A percentile compares a stretch with the other conserved stretches of the same genome.
Conservation (phyloP, 2,329 filamentous ascomycete species). For the Ophiocordyceps polyrhachis-furcata region DNA sequence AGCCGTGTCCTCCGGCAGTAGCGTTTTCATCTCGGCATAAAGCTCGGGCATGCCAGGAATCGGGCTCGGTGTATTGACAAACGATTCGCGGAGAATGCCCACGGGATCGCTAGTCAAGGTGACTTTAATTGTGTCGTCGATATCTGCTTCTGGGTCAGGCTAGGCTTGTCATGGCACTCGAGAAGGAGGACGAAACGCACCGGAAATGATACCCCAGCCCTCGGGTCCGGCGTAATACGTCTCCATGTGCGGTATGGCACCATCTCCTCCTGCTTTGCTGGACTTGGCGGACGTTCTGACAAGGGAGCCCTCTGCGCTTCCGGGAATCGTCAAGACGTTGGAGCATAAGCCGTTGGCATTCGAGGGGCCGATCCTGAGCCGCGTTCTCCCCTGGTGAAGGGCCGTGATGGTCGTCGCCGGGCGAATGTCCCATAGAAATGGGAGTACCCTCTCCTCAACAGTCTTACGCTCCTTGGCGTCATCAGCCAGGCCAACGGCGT, state of each 20-base stretch:
- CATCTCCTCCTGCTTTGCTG: constrained; percentile 22
- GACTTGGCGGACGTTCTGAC: constrained; percentile 30
- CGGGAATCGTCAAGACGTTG: constrained; percentile 36
- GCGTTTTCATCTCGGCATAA: constrained; percentile 45
- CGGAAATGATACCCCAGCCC: constrained; percentile 71
- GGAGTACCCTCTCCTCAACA: constrained; percentile 50
- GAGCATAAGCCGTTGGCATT: constrained; percentile 54
- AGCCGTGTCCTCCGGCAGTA: constrained; percentile 39
- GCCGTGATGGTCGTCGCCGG: constrained; percentile 52
- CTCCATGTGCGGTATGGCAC: constrained; percentile 41
- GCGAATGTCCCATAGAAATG: constrained; percentile 61
- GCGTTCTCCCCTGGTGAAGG: constrained; percentile 26
- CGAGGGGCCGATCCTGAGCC: constrained; percentile 46
- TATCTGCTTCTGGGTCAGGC: constrained; percentile 36
- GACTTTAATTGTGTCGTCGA: constrained; percentile 91
- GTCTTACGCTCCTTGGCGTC: constrained; percentile 38
- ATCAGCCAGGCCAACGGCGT: constrained; percentile 46
- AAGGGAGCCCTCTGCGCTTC: constrained; percentile 23
- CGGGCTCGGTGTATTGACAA: constrained; percentile 53
- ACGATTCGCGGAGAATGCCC: constrained; percentile 69
- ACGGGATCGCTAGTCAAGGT: constrained; percentile 65
- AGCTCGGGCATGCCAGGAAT: constrained; percentile 71
- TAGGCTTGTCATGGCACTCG: no score
- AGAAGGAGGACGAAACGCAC: constrained; percentile 13
- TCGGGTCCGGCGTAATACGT: constrained; percentile 58